Evolutionary conservation across 352 stramenopile species (phyloP).

Genomic region (Phytopythium cucurbitacearum): DNA sequence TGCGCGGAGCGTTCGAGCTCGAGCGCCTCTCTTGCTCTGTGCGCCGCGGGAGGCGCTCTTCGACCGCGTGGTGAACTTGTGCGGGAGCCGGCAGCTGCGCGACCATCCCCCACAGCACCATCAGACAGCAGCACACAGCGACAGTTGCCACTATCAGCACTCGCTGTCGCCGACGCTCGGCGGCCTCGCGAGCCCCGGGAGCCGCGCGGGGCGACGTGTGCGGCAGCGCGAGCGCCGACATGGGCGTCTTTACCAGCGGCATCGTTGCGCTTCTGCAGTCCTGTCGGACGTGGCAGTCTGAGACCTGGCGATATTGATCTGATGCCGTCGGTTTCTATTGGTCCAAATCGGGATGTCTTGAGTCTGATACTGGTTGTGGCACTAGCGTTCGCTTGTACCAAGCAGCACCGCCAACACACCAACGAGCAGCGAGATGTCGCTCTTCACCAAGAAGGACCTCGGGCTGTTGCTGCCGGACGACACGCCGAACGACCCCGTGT

Average conservation of each 20-base stretch:
- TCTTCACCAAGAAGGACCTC: constrained; percentile 88
- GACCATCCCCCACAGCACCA: constrained; percentile 38
- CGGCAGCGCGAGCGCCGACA: constrained; percentile 46
- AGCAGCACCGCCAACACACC: background rate
- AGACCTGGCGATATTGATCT: background rate
- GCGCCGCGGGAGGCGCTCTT: constrained; percentile 13
- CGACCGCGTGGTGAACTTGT: constrained; percentile 20
- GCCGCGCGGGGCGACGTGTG: constrained; percentile 26
- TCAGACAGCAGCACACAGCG: constrained; percentile 29
- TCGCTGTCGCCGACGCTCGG: constrained; percentile 11
- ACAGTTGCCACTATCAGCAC: constrained; percentile 15
- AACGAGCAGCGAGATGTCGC: constrained; percentile 36
- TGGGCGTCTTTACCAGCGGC: constrained; percentile 35
- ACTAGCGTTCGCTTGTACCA: no score
- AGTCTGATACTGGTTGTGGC: no score
- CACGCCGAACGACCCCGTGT: constrained; percentile 70
- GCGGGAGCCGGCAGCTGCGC: constrained; percentile 21
- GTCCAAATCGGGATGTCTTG: no score
- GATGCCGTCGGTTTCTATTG: background rate
- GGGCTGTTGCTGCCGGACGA: constrained; percentile 78
- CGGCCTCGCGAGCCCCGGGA: constrained; percentile 2
- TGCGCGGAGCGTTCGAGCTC: constrained; percentile 12
- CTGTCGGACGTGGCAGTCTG: background rate
- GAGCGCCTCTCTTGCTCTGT: constrained; percentile 10
- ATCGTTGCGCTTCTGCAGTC: background rate